Percentiles rank a stretch among this genome's conserved stretches.
Evolutionary conservation across 2,329 filamentous ascomycete genomes (phyloP).

Genomic region (Hypocreales sp.): DNA sequence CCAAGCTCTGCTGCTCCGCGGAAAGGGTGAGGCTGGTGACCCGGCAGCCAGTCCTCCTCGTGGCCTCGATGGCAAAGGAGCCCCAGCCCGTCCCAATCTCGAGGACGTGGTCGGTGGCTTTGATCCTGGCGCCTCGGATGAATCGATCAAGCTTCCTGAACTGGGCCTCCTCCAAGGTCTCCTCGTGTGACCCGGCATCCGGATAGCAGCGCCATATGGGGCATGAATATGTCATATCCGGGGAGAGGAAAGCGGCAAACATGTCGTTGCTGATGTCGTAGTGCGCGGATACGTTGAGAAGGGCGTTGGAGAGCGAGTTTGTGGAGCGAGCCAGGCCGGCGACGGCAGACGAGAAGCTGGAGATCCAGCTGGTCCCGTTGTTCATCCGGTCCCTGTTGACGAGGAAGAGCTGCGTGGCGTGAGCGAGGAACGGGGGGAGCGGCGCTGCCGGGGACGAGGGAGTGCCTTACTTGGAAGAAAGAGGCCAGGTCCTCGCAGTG

Average conservation of each 20-base stretch:
- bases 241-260: conserved; percentile 57
- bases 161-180: conserved; percentile 50
- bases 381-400: conserved; percentile 47
- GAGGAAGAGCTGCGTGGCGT: conserved; percentile 46
- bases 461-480: conserved; percentile 45
- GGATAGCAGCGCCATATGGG: conserved; percentile 38
- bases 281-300: conserved; percentile 54
- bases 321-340: conserved; percentile 40
- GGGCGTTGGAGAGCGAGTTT: conserved; percentile 41
- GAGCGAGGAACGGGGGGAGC: background rate
- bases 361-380: conserved; percentile 48
- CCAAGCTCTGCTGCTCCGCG: conserved; percentile 51
- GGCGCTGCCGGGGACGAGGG: background rate
- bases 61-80: conserved; percentile 56
- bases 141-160: conserved; percentile 51
- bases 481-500: conserved; percentile 49
- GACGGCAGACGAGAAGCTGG: conserved; percentile 40
- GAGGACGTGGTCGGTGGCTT: conserved; percentile 49
- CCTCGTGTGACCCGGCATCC: conserved; percentile 13
- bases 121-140: conserved; percentile 48
- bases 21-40: conserved; percentile 56
- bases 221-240: conserved; percentile 67
- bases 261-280: conserved; percentile 66
- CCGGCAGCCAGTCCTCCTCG: conserved; percentile 47
- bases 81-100: conserved; percentile 70